Base-by-base conservation (phyloP, 2,329 filamentous ascomycete species). In the Helminthosporium solani region DNA sequence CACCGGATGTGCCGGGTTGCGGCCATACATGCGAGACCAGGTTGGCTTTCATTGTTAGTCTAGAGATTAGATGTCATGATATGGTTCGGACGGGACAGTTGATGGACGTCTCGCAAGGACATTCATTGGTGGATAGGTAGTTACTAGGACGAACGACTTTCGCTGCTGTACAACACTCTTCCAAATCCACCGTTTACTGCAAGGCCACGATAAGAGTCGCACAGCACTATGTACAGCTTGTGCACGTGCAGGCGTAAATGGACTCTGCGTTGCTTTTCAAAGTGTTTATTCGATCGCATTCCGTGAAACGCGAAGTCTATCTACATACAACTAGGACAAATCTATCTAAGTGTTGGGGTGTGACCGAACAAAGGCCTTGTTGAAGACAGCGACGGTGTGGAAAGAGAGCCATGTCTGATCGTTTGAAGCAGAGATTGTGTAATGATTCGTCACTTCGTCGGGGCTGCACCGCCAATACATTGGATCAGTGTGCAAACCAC, bases 401-500 rank as follows among this genome's bases (percentile, higher is more conserved):
- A n/a, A n/a, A n/a, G n/a, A n/a, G n/a, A n/a, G n/a, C n/a, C n/a
- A n/a, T n/a, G n/a, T n/a, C n/a, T n/a, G n/a, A n/a, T n/a, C n/a
- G n/a, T n/a, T n/a, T n/a, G 33, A 19, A 35, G 19, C 5, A 35
- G 3, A 18, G 33, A 15, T 5, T 7, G n/a, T 4, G 19, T 35
- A 5, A 18, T 11, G 18, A 25, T 21, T 39, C 36, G 21, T 36
- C 18, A 36, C 30, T 35, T 36, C 39, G 39, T 41, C 31, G 36
- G 40, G n/a, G 40, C 33, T 31, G 40, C 40, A 43, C 40, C 40
- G 40, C 39, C 31, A 33, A 33, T n/a, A n/a, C n/a, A n/a, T n/a
- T n/a, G n/a, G n/a, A n/a, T n/a, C 16, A 9, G 39, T 15, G 40
- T 39, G 36, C 36, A 23, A 39, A 30, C 25, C 36, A 12, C 21